phyloP scores from a whole-genome alignment of 192 early-diverging fungal genomes.

The Dissophora globulifera region DNA sequence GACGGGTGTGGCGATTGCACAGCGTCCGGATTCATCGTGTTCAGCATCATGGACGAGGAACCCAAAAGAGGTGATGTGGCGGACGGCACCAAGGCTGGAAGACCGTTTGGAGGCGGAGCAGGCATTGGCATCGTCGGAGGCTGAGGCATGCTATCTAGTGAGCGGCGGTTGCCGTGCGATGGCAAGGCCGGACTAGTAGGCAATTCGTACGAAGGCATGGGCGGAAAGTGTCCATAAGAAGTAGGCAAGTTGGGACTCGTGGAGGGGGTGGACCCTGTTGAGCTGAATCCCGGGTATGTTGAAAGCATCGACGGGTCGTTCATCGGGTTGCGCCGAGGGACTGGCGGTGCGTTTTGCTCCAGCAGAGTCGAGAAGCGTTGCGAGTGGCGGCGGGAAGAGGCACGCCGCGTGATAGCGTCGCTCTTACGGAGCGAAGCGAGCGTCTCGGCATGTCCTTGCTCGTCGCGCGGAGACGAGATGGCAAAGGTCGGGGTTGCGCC shows the following conservation, averaged over 20 bases:
- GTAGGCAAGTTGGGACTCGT: not conserved
- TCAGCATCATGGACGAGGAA: slow-evolving; percentile 9
- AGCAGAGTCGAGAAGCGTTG: slow-evolving; percentile 48
- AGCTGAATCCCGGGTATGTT: slow-evolving; percentile 29
- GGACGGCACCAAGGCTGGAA: not conserved
- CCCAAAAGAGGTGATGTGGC: slow-evolving; percentile 8
- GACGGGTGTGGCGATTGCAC: not conserved
- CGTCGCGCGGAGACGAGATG: slow-evolving; percentile 27
- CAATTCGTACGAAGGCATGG: slow-evolving; percentile 2
- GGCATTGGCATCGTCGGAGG: slow-evolving; percentile 13
- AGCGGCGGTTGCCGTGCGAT: not conserved
- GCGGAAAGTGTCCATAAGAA: slow-evolving; percentile 1
- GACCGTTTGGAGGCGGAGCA: not conserved
- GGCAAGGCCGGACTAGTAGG: not conserved
- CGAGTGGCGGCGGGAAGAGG: slow-evolving; percentile 44
- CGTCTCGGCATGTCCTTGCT: slow-evolving; percentile 39
- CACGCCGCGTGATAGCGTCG: slow-evolving; percentile 40
- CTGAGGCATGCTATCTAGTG: slow-evolving; percentile 10
- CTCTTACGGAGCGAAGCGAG: slow-evolving; percentile 50
- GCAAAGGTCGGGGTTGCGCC: slow-evolving; percentile 8
- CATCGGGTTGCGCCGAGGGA: slow-evolving; percentile 12
- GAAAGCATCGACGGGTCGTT: slow-evolving; percentile 20
- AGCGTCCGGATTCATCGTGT: not conserved
- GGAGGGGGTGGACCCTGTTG: not conserved
- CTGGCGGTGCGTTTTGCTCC: slow-evolving; percentile 37